Evolutionary conservation across 495 filamentous ascomycete genomes (phyloP).

Genomic region (Baudoinia panamericana): DNA sequence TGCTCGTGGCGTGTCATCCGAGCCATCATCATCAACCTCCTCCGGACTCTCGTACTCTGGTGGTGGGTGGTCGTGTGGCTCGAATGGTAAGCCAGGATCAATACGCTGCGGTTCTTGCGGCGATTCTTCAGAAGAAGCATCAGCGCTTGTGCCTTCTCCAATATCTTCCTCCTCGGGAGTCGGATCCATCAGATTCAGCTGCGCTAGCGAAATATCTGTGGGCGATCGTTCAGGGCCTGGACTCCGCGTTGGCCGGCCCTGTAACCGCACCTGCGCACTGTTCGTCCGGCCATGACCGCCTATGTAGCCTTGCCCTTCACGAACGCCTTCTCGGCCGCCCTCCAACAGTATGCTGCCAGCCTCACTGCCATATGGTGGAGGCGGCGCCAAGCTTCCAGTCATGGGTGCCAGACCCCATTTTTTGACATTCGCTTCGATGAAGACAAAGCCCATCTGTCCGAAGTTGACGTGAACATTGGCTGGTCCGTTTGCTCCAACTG

Average conservation of each 20-base stretch:
- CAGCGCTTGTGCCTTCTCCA: slow-evolving; percentile 57
- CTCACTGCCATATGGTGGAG: slow-evolving; percentile 91
- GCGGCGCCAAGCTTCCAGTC: slow-evolving; percentile 86
- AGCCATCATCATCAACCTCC: slow-evolving; percentile 3
- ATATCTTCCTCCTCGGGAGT: slow-evolving; percentile 26
- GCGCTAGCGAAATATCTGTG: slow-evolving; percentile 91
- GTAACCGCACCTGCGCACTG: slow-evolving; percentile 46
- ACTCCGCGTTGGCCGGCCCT: slow-evolving; percentile 49
- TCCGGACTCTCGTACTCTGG: slow-evolving; percentile 33
- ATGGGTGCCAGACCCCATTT: slow-evolving; percentile 97
- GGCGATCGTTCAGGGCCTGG: slow-evolving; percentile 82
- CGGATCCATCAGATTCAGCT: slow-evolving; percentile 54
- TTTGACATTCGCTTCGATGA: slow-evolving; percentile 98
- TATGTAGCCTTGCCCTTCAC: slow-evolving; percentile 43
- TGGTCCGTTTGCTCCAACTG: slow-evolving; percentile 85
- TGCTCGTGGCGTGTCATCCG: slow-evolving; percentile 8
- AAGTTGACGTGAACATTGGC: slow-evolving; percentile 93
- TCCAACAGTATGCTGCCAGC: slow-evolving; percentile 92
- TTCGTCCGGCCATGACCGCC: slow-evolving; percentile 39
- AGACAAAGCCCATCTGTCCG: slow-evolving; percentile 92
- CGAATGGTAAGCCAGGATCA: slow-evolving; percentile 22
- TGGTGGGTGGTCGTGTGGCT: slow-evolving; percentile 26
- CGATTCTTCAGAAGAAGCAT: slow-evolving; percentile 17
- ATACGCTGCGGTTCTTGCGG: slow-evolving; percentile 10
- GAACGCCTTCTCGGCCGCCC: slow-evolving; percentile 55